Percentiles rank a stretch among this genome's conserved stretches.
Evolutionary conservation across 768 basidiomycete genomes (phyloP).

Genomic region (Tulasnella sp.): DNA sequence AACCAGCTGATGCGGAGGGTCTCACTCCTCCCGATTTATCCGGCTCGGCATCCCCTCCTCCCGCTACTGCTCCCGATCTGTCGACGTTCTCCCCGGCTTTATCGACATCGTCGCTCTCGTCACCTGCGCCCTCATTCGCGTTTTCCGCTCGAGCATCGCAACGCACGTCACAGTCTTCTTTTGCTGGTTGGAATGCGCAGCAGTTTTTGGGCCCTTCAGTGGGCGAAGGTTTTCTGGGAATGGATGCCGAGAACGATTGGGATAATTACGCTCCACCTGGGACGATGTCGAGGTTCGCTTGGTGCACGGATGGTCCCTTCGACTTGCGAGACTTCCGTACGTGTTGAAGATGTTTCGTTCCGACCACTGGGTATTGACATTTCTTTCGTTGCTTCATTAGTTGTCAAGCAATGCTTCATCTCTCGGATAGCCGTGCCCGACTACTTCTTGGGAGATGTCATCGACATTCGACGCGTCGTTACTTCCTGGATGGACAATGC

Average conservation of each 20-base stretch:
- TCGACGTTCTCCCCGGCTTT: conserved; percentile 21
- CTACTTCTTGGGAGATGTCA: conserved; percentile 69
- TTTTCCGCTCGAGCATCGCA: conserved; percentile 9
- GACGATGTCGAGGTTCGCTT: conserved; percentile 49
- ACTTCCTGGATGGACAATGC: conserved; percentile 43
- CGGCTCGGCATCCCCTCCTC: conserved; percentile 6
- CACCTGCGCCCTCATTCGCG: conserved; percentile 20
- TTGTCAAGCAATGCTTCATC: conserved; percentile 86
- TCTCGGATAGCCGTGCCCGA: conserved; percentile 68
- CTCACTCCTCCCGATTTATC: conserved; percentile 20
- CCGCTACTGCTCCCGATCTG: neutral
- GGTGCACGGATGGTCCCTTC: conserved; percentile 62
- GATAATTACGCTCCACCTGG: conserved; percentile 52
- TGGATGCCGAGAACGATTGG: conserved; percentile 51
- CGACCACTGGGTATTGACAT: neutral
- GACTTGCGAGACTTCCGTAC: conserved; percentile 66
- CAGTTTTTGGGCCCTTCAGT: neutral
- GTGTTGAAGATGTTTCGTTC: neutral
- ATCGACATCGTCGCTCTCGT: conserved; percentile 27
- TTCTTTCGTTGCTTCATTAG: conserved; percentile 32
- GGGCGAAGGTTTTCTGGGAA: neutral
- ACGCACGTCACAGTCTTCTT: conserved; percentile 2
- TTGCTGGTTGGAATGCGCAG: neutral
- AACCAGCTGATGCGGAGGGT: conserved; percentile 32
- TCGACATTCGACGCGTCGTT: conserved; percentile 69